A percentile compares a stretch with the other conserved stretches of the same genome.
phyloP scores from a whole-genome alignment of 257 asterid species.

The Solanum gandarillasii region DNA sequence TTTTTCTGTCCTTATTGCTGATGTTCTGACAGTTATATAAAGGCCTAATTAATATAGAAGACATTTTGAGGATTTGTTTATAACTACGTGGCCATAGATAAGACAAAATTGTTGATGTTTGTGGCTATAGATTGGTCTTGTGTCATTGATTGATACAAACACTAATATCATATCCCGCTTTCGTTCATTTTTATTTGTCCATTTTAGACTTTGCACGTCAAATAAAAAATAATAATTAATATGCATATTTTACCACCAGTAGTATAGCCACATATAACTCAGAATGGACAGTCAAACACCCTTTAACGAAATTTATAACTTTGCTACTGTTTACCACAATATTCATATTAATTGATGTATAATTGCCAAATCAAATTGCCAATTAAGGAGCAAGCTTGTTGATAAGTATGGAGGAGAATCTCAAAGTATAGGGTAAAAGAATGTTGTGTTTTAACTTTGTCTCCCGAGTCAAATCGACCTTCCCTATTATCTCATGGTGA shows the following conservation, averaged over 20 bases:
- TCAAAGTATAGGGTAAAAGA: background rate
- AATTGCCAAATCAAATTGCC: too few species aligned
- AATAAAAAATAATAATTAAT: too few species aligned
- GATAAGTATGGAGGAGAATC: background rate
- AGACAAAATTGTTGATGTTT: background rate
- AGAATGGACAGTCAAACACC: accelerated
- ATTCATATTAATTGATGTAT: background rate
- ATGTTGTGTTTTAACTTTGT: background rate
- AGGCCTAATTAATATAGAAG: background rate
- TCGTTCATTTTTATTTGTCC: background rate
- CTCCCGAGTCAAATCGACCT: background rate
- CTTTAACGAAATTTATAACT: too few species aligned
- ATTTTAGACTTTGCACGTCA: too few species aligned
- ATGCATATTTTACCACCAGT: background rate
- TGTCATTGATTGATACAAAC: background rate
- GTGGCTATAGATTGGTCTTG: background rate
- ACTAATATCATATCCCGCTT: background rate
- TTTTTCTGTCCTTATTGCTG: background rate
- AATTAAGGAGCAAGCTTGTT: background rate
- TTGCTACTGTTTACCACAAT: background rate
- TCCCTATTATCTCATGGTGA: background rate
- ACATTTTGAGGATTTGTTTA: background rate
- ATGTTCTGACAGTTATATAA: background rate
- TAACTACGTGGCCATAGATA: background rate
- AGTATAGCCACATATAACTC: background rate